Percentiles rank a stretch among this genome's conserved stretches.
These are phyloP conservation scores for Pleurotus sapidus DNA, from an alignment of 768 basidiomycete species.

Conservation along the genomic window DNA sequence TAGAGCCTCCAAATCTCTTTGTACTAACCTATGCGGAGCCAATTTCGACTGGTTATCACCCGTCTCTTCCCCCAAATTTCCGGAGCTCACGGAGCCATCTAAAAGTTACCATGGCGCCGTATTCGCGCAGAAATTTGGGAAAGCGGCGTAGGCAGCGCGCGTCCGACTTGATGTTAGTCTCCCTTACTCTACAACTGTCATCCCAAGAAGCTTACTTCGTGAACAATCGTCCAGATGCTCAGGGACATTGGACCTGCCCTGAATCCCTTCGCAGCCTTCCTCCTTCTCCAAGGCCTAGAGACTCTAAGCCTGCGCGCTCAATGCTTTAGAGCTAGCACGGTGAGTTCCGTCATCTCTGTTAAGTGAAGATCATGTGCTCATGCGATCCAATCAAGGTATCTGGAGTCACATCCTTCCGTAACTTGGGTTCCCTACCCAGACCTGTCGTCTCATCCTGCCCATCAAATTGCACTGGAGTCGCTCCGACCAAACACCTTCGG, in stretches of 20 bases:
- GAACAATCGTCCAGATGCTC: slow-evolving; percentile 26
- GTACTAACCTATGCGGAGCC: background rate
- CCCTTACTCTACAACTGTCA: background rate
- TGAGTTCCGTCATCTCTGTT: slow-evolving; percentile 10
- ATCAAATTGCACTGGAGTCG: slow-evolving; percentile 27
- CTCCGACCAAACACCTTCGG: slow-evolving; percentile 28
- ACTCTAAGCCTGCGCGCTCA: slow-evolving; percentile 53
- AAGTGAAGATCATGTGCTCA: too few species aligned
- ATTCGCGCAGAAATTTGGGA: background rate
- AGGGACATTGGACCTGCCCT: slow-evolving; percentile 52
- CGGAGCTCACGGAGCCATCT: background rate
- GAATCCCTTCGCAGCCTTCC: slow-evolving; percentile 53
- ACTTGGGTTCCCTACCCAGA: slow-evolving; percentile 40
- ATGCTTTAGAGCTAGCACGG: slow-evolving; percentile 48
- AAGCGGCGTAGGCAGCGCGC: background rate
- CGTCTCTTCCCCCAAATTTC: background rate
- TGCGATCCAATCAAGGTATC: slow-evolving; percentile 18
- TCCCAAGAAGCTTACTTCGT: background rate
- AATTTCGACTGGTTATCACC: background rate
- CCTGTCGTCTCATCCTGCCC: slow-evolving; percentile 28
- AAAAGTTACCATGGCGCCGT: background rate
- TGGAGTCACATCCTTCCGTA: slow-evolving; percentile 30
- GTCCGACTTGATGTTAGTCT: background rate
- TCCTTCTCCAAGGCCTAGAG: slow-evolving; percentile 55
- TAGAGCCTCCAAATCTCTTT: too few species aligned